These are phyloP conservation scores for Trichoderma oligosporum DNA, from an alignment of 2,329 filamentous ascomycete genomes.

Conservation along the genomic window DNA sequence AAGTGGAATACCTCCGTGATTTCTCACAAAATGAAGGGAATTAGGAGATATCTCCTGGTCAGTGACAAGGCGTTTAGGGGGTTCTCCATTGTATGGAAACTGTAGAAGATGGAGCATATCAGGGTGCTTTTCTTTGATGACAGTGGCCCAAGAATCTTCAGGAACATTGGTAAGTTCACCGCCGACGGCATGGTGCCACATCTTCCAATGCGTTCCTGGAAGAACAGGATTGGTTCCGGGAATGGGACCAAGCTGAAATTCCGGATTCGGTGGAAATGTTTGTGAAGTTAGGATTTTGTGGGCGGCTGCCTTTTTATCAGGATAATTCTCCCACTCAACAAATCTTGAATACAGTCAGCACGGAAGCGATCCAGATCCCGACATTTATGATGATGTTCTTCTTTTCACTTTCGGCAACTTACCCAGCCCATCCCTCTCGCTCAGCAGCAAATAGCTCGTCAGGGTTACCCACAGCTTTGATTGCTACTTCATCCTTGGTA, in stretches of 20 bases:
- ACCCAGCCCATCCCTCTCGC: constrained; percentile 5
- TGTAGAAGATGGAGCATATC: constrained; percentile 12
- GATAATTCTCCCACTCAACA: constrained; percentile 15
- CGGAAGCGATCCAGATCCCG: not conserved
- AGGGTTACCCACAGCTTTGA: not conserved
- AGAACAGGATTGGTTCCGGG: constrained; percentile 5
- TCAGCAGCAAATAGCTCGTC: not conserved
- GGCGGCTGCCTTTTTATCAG: constrained; percentile 8
- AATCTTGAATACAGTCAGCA: not conserved
- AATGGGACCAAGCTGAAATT: constrained; percentile 9
- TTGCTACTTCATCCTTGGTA: not conserved
- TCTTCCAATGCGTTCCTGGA: constrained; percentile 9
- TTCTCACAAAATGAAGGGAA: constrained; percentile 10
- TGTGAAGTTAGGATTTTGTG: constrained; percentile 7
- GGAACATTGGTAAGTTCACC: constrained; percentile 4
- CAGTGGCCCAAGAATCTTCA: constrained; percentile 4
- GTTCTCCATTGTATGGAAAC: constrained; percentile 13
- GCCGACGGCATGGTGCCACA: constrained; percentile 10
- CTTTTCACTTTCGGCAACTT: not conserved
- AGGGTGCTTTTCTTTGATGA: constrained; percentile 9
- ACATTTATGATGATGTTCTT: no score
- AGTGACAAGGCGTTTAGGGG: constrained; percentile 1
- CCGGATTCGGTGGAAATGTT: constrained; percentile 7
- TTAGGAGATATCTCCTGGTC: constrained; percentile 6
- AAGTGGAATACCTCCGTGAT: constrained; percentile 6